Evolutionary conservation across 768 basidiomycete species (phyloP), one percentile per base, ranked within the genome.

Genomic region (Lentinula aciculospora): DNA sequence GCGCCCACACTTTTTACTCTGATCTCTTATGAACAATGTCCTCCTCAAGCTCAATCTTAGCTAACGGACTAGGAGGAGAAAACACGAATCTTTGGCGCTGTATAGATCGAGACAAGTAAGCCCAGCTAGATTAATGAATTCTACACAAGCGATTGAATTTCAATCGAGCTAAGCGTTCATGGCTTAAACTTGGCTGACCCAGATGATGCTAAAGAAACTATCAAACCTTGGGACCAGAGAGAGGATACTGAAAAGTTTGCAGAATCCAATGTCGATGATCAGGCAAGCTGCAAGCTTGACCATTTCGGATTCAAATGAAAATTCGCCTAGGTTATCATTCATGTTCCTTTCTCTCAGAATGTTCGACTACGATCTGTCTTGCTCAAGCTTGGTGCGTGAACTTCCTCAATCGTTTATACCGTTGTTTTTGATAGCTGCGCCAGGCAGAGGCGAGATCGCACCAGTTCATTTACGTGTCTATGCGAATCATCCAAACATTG

Each of bases 201-300:
- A 25, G 92, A 93, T 67, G 80, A 86, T 63, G 92, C 91, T 1
- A 85, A 82, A 61, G 80, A 74, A 13, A 69, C 92, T 36, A 86
- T 94, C 60, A 94, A 94, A 69, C 83, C 87, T 2, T 94, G 92
- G 92, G 80, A 86, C 57, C 77, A 88, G 63, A 75, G 91, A 45
- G 88, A 93, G 23, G 83, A 86, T 50, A 85, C 80, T 10, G 71
- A 70, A 3, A 77, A 75, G 61, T 92, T 74, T 60, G 84, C 83
- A 13, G 87, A 93, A 19, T 92, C 91, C 0, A 85, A 83, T 31
- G 91, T 92, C 13, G 92, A 94, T 62, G 91, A 94, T 66, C 89
- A 94, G 81, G 91, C 89, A 49, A 56, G 54, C 28, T 17, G 9
- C 8, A 13, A 13, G 13, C 12, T 31, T 29, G 13, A 28, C 27